A percentile compares a stretch with the other conserved stretches of the same genome.
phyloP scores from a whole-genome alignment of 371 early-diverging fungal species.

The Syncephalastrum sp. region DNA sequence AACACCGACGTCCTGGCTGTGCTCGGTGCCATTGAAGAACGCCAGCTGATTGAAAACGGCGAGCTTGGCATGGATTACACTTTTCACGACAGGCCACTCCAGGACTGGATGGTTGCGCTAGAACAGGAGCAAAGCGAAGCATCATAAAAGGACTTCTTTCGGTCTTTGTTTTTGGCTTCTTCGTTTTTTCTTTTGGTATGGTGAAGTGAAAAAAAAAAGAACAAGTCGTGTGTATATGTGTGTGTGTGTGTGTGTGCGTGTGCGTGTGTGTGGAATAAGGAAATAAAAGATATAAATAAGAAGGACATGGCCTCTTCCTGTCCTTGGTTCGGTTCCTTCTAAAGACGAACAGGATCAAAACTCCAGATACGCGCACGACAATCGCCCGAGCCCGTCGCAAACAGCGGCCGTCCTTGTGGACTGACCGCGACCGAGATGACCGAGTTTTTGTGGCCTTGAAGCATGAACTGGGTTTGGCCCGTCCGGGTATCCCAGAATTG shows the following conservation, averaged over 20 bases:
- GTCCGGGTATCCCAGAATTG: conserved; percentile 93
- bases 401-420: conserved; percentile 71
- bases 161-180: no score
- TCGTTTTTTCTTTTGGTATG: no score
- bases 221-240: no score
- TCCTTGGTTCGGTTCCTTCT: no score
- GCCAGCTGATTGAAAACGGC: conserved; percentile 7
- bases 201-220: no score
- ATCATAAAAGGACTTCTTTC: no score
- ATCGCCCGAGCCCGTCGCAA: conserved; percentile 97
- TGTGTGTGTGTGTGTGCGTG: not conserved
- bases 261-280: not conserved
- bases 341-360: conserved; percentile 43
- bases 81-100: conserved; percentile 6
- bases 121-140: no score
- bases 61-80: conserved; percentile 9
- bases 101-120: conserved; percentile 7
- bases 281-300: not conserved
- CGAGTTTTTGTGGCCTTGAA: conserved; percentile 97
- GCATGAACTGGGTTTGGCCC: conserved; percentile 83
- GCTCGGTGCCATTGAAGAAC: conserved; percentile 5
- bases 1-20: not conserved
- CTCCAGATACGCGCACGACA: conserved; percentile 92
- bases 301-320: no score
- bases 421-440: conserved; percentile 94